Base-by-base conservation (phyloP, 805 yeast genomes). In the Candida michaelii region DNA sequence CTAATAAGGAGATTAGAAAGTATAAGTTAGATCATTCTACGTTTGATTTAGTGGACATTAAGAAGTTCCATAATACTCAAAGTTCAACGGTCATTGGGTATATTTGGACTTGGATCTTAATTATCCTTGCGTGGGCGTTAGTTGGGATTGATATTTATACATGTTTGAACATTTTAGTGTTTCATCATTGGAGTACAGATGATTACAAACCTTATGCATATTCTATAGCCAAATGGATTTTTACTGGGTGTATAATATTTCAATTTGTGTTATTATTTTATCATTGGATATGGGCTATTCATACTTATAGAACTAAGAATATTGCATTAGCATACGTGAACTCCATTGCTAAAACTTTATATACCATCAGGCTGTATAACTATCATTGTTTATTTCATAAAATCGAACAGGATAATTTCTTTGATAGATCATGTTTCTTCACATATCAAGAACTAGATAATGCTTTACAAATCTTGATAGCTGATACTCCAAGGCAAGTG, bases 401-500 rank as follows among this genome's bases (percentile, higher is more conserved):
- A 48, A 82, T 89, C 35, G 79, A 86, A 23, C 74, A 73, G 30
- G 86, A 78, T 30, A 73, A 73, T 15, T 74, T 76, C 30, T 77
- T 77, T 50, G 93, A 87, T 51, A 81, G 83, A 74, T 60, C 82
- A 39, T 77, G 88, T 8, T 78, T 88, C 47, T 76, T 76, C 49
- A 73, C 82, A 2, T 86, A 79, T 60, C 77, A 77, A 48, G 81
- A 85, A 37, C 65, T 84, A 40, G 82, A 84, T 52, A 77, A 78
- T 40, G 83, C 85, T 11, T 66, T 78, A 34, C 71, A 69, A 35
- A 73, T 88, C 50, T 53, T 88, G 8, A 66, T 86, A 34, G 89
- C 95, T 0, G 96, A 89, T 51, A 74, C 89, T 13, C 97, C 97
- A 17, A 79, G 97, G 62, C 96, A 89, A 62, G 82, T 86, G 1